These are phyloP conservation scores for Rhododendron molle DNA, from an alignment of 148 eudicot species.

Conservation along the genomic window DNA sequence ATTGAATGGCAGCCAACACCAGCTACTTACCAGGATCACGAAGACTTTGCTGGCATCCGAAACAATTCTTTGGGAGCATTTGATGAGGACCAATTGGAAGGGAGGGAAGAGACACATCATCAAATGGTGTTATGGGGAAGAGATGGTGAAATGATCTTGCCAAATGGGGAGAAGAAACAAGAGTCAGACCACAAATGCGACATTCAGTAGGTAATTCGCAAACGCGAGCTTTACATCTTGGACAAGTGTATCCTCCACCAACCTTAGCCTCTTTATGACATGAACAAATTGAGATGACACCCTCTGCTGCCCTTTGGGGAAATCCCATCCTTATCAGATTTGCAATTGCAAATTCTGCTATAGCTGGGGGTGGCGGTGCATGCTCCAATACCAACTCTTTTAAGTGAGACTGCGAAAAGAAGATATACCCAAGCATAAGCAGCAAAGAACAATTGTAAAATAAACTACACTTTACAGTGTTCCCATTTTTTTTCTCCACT, in stretches of 20 bases:
- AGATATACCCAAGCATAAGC: not conserved
- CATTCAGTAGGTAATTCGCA: slow-evolving; percentile 94
- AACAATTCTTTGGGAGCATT: slow-evolving; percentile 52
- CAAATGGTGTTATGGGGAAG: slow-evolving; percentile 83
- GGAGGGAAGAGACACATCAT: slow-evolving; percentile 64
- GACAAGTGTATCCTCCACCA: slow-evolving; percentile 96
- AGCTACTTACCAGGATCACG: slow-evolving; percentile 55
- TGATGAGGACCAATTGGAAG: slow-evolving; percentile 31
- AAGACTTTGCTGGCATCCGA: slow-evolving; percentile 84
- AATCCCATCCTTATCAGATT: slow-evolving; percentile 96
- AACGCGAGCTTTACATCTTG: slow-evolving; percentile 91
- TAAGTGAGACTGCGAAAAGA: slow-evolving; percentile 60
- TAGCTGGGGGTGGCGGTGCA: slow-evolving; percentile 98
- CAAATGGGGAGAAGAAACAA: slow-evolving; percentile 95
- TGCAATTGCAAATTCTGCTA: slow-evolving; percentile 82
- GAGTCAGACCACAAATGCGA: slow-evolving; percentile 90
- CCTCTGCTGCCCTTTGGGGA: slow-evolving; percentile 94
- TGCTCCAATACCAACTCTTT: slow-evolving; percentile 88
- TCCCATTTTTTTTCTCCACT: not conserved
- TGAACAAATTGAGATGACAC: slow-evolving; percentile 81
- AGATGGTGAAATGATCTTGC: slow-evolving; percentile 96
- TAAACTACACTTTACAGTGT: not conserved
- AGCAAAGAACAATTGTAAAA: not conserved
- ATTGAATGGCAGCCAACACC: not conserved
- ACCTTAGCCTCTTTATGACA: slow-evolving; percentile 94